Conservation (phyloP, 192 early-diverging fungal species). For the Podila verticillata region DNA sequence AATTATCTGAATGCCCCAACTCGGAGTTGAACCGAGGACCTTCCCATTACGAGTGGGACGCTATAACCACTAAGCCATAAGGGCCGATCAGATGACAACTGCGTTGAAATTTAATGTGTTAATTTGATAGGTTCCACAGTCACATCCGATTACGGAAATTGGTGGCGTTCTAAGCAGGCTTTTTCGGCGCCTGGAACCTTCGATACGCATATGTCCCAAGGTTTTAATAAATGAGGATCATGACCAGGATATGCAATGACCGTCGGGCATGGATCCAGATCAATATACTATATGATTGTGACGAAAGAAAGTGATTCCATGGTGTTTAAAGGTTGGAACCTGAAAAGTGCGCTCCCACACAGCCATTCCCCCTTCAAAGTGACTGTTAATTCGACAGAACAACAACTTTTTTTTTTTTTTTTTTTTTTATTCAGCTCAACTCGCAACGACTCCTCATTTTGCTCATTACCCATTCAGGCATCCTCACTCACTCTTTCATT, state of each 20-base stretch:
- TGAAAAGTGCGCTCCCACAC: neutral
- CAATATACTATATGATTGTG: no score
- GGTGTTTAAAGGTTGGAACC: neutral
- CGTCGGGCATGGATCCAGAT: no score
- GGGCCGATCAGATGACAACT: neutral
- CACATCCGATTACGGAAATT: no score
- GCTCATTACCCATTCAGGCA: no score
- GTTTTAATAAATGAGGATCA: no score
- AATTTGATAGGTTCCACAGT: no score
- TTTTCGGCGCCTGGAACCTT: no score
- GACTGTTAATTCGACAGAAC: neutral
- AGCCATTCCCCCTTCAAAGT: neutral
- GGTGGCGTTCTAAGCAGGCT: no score
- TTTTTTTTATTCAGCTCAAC: neutral
- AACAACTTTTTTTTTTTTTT: constrained; percentile 1
- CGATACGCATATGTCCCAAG: no score
- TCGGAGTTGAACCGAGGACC: constrained; percentile 54
- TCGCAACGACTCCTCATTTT: neutral
- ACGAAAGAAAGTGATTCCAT: no score
- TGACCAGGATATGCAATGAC: no score
- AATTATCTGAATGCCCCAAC: constrained; percentile 24
- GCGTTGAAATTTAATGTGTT: neutral
- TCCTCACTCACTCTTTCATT: no score
- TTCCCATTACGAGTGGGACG: constrained; percentile 54
- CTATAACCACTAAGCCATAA: constrained; percentile 52